Evolutionary conservation across 768 basidiomycete species (phyloP).

Genomic region (Lyophyllum shimeji): DNA sequence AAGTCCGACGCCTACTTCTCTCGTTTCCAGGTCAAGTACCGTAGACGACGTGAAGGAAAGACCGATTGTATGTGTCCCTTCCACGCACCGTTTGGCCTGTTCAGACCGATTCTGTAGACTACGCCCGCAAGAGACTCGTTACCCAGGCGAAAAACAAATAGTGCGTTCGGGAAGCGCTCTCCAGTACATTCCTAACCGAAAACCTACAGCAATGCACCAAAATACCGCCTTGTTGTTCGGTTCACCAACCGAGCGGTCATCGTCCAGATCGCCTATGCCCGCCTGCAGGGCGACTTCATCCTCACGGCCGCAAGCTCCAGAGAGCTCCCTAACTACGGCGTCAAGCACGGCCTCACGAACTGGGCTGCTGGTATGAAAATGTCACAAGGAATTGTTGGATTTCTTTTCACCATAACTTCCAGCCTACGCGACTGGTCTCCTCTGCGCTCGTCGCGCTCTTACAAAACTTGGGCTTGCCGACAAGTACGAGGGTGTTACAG

Average conservation of each 20-base stretch:
- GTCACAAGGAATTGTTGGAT: neutral
- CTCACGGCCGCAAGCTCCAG: slow-evolving; percentile 83
- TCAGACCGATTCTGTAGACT: slow-evolving; percentile 56
- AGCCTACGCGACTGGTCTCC: slow-evolving; percentile 98
- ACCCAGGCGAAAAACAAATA: slow-evolving; percentile 99
- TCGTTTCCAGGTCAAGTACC: slow-evolving; percentile 98
- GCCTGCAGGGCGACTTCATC: slow-evolving; percentile 95
- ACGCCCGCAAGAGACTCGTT: slow-evolving; percentile 95
- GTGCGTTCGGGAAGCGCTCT: slow-evolving; percentile 36
- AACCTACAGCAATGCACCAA: slow-evolving; percentile 78
- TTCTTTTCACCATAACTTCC: slow-evolving; percentile 3
- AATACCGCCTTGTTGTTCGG: slow-evolving; percentile 98
- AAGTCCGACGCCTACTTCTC: slow-evolving; percentile 98
- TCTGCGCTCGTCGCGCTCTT: slow-evolving; percentile 91
- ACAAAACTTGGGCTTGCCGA: slow-evolving; percentile 95
- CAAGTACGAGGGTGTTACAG: slow-evolving; percentile 93
- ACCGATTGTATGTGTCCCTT: slow-evolving; percentile 76
- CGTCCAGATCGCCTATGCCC: slow-evolving; percentile 94
- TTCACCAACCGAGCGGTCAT: slow-evolving; percentile 98
- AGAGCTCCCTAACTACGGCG: slow-evolving; percentile 95
- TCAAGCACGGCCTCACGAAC: slow-evolving; percentile 98
- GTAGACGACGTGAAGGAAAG: slow-evolving; percentile 96
- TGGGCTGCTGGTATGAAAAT: slow-evolving; percentile 83
- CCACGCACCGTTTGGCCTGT: neutral
- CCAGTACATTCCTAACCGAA: neutral